Percentiles rank a stretch among this genome's conserved stretches.
phyloP scores from a whole-genome alignment of 2,329 filamentous ascomycete species.

The Rhynchosporium agropyri region DNA sequence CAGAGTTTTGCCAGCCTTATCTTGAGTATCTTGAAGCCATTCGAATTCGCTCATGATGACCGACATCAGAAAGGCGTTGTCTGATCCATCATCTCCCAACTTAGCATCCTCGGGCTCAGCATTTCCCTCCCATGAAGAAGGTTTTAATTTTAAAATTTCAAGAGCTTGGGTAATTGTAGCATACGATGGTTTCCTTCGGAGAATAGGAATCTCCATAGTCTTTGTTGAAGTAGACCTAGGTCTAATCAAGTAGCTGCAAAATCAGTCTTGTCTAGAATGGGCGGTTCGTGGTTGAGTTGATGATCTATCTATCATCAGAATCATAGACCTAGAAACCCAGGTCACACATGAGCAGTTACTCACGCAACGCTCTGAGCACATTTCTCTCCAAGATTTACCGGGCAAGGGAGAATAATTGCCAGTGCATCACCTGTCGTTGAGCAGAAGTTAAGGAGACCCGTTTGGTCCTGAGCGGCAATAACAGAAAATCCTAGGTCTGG shows the following conservation, averaged over 20 bases:
- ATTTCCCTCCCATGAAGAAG: conserved; percentile 13
- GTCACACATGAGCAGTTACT: no score
- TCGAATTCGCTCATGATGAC: conserved; percentile 67
- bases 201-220: conserved; percentile 8
- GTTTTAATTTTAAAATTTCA: conserved; percentile 14
- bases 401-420: neutral
- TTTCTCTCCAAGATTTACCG: no score
- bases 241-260: no score
- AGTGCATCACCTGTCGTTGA: neutral
- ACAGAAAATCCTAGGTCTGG: neutral
- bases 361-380: no score
- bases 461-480: neutral
- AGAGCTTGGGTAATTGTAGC: conserved; percentile 8
- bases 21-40: conserved; percentile 57
- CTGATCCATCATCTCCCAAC: conserved; percentile 51
- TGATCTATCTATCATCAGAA: no score
- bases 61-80: conserved; percentile 67
- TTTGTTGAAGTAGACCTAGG: neutral
- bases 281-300: no score
- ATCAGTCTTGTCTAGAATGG: no score
- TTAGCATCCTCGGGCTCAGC: conserved; percentile 35
- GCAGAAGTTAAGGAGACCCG: neutral
- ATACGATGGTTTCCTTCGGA: conserved; percentile 14
- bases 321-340: no score
- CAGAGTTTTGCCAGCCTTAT: conserved; percentile 33